These are phyloP conservation scores for Klebsormidium nitens DNA, from an alignment of 139 green algal genomes.

Conservation along the genomic window DNA sequence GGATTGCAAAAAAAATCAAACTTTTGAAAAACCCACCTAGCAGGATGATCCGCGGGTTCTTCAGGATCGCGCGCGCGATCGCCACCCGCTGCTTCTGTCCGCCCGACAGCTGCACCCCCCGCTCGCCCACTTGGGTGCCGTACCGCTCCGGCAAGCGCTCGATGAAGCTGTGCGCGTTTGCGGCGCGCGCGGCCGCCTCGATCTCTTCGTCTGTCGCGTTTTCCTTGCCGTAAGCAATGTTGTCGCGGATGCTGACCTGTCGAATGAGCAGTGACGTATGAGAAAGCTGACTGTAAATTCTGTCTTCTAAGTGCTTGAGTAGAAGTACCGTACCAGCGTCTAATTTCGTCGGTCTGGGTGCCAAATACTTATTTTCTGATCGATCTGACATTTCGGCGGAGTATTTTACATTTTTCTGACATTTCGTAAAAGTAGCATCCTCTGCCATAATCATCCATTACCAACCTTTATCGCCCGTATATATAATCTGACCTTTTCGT, in stretches of 20 bases:
- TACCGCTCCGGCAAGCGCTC: conserved; percentile 52
- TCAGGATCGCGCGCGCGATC: conserved; percentile 62
- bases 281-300: not conserved
- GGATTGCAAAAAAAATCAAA: too few relatives aligned
- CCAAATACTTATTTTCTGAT: too few relatives aligned
- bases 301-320: not conserved
- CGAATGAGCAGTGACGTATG: not conserved
- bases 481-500: too few relatives aligned
- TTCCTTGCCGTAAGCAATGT: conserved; percentile 72
- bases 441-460: too few relatives aligned
- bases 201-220: conserved; percentile 57
- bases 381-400: too few relatives aligned
- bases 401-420: too few relatives aligned
- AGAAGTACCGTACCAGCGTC: not conserved
- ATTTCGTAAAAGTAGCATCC: too few relatives aligned
- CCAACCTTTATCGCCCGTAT: too few relatives aligned
- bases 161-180: conserved; percentile 75
- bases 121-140: conserved; percentile 46
- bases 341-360: too few relatives aligned
- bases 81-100: conserved; percentile 76
- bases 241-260: conserved; percentile 62
- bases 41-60: conserved; percentile 68
- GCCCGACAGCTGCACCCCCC: conserved; percentile 26
- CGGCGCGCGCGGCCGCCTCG: conserved; percentile 56
- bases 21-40: too few relatives aligned